Evolutionary conservation across 371 early-diverging fungal genomes (phyloP), one percentile per base, ranked within the genome.

Genomic region (Apophysomyces sp.): DNA sequence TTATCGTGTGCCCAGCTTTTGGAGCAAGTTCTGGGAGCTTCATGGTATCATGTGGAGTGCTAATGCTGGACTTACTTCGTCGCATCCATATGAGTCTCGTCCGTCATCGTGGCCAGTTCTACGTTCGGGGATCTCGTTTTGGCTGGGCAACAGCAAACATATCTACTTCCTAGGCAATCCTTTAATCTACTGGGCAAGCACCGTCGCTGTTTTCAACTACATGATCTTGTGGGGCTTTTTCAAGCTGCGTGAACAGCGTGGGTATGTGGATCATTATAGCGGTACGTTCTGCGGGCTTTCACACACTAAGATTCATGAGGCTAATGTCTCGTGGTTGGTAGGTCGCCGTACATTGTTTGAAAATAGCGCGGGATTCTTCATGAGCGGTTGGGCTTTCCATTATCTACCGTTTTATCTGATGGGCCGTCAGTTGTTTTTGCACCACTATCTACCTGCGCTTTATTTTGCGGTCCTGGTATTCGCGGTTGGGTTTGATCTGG

Each of bases 151-250:
- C 8, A 68, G 76, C 21, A 62, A 70, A 15, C 92, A 92, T 57
- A 89, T 99, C 65, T 97, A 98, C 65, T 82, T 99, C 57, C 68
- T 99, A 26, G 99, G 99, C n/a, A 99, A 99, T 72, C 98, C 99
- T 11, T 44, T 95, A 36, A 73, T 92, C 6, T 99, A 96, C 89
- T 98, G 96, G 90, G 41, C 85, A 13, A 78, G 91, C 7, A 84
- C 91, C 37, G 74, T 85, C 2, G 82, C 89, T n/a, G 71, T 92
- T 1, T 69, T 84, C 3, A 60, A 85, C 40, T 96, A 85, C 64
- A 68, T 79, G 1, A 77, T 81, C 2, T 63, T 92, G 49, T 89
- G 82, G 67, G 76, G 55, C 58, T 68, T 87, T 66, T 62, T 95
- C 69, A 77, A 86, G 61, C 13, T 90, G 62, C 77, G 87, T 66